Evolutionary conservation across 768 basidiomycete species (phyloP).

Genomic region (Podaxis rugospora): DNA sequence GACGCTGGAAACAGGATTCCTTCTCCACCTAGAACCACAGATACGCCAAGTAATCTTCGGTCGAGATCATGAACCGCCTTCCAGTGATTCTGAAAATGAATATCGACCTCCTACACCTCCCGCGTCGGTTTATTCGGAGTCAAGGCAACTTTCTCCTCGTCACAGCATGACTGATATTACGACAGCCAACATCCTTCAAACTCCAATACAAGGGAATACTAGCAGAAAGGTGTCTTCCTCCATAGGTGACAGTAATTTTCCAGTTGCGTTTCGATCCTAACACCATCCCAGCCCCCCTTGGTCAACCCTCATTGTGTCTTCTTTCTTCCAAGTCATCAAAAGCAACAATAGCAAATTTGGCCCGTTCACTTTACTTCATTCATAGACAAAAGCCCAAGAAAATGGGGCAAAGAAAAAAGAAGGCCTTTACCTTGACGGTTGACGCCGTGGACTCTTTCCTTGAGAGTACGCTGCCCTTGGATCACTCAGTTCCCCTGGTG

Average conservation of each 20-base stretch:
- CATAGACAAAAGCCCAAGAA: constrained; percentile 19
- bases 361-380: constrained; percentile 40
- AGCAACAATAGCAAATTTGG: constrained; percentile 54
- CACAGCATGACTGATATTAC: constrained; percentile 15
- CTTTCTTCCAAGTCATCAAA: constrained; percentile 60
- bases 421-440: constrained; percentile 34
- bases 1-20: not conserved
- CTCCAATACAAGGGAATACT: not conserved
- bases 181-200: constrained; percentile 17
- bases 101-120: constrained; percentile 75
- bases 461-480: constrained; percentile 45
- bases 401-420: constrained; percentile 16
- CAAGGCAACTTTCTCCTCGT: constrained; percentile 57
- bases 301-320: constrained; percentile 41
- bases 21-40: not conserved
- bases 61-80: constrained; percentile 8
- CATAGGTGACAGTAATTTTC: not conserved
- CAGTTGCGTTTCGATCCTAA: not conserved
- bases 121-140: constrained; percentile 64
- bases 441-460: constrained; percentile 44
- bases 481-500: not conserved
- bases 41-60: not conserved
- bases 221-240: not conserved
- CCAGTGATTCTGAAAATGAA: constrained; percentile 52
- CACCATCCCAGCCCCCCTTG: not conserved